A percentile compares a stretch with the other conserved stretches of the same genome.
Evolutionary conservation across 805 yeast genomes (phyloP).

Genomic region (Saturnispora galanensis): DNA sequence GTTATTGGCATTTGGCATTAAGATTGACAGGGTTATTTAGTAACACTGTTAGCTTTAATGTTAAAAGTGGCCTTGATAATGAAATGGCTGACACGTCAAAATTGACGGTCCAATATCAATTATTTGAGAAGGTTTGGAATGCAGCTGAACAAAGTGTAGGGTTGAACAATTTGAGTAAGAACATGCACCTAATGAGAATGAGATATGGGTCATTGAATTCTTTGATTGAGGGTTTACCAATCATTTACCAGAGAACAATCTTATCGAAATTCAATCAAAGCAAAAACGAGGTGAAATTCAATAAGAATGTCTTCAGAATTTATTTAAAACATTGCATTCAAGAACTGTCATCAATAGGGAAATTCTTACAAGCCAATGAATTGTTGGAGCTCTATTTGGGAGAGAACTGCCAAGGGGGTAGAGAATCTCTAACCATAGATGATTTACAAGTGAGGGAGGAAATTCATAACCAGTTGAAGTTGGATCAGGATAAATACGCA

Average conservation of each 20-base stretch:
- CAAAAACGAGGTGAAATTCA: constrained; percentile 12
- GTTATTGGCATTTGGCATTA: constrained; percentile 22
- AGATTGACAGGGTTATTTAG: constrained; percentile 19
- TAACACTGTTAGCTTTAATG: constrained; percentile 15
- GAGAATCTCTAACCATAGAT: constrained; percentile 8
- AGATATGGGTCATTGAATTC: constrained; percentile 19
- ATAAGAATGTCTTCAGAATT: constrained; percentile 15
- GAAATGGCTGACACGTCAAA: constrained; percentile 1
- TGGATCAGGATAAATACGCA: constrained; percentile 15
- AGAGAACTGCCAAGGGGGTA: constrained; percentile 15
- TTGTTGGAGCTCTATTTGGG: constrained; percentile 21
- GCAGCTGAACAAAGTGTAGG: constrained; percentile 11
- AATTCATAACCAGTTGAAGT: constrained; percentile 13
- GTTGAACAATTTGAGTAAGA: constrained; percentile 13
- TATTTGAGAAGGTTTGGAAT: constrained; percentile 21
- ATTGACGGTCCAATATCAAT: constrained; percentile 13
- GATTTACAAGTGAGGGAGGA: constrained; percentile 1
- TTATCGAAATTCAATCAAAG: constrained; percentile 10
- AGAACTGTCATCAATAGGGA: constrained; percentile 14
- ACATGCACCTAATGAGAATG: constrained; percentile 16
- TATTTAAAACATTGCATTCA: constrained; percentile 18
- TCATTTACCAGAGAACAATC: constrained; percentile 8
- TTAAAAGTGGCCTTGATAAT: constrained; percentile 14
- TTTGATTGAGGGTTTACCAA: constrained; percentile 18
- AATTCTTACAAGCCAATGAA: constrained; percentile 22